Percentiles rank a stretch among this genome's conserved stretches.
phyloP scores from a whole-genome alignment of 805 yeast genomes.

The Kluyveromyces siamensis region DNA sequence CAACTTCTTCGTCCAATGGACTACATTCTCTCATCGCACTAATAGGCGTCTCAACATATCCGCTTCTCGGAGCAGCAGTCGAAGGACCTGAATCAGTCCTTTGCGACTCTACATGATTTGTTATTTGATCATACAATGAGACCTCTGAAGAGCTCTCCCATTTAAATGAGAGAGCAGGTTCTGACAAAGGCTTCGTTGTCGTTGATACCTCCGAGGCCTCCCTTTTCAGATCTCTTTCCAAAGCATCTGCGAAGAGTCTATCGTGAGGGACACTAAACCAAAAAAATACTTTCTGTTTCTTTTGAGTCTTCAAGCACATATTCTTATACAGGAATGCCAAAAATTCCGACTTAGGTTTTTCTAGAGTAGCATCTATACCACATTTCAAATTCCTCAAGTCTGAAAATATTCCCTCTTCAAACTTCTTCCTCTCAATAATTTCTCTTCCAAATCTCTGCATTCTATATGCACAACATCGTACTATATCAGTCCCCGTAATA shows the following conservation, averaged over 20 bases:
- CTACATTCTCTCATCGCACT: background rate
- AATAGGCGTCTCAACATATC: background rate
- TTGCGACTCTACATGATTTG: conserved; percentile 30
- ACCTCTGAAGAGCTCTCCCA: conserved; percentile 41
- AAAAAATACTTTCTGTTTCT: conserved; percentile 92
- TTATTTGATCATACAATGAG: conserved; percentile 47
- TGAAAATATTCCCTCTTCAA: conserved; percentile 92
- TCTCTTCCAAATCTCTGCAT: conserved; percentile 85
- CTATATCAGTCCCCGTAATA: conserved; percentile 94
- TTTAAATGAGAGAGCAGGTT: conserved; percentile 72
- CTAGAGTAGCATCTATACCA: conserved; percentile 80
- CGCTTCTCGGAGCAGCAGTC: background rate
- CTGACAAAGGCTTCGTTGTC: conserved; percentile 62
- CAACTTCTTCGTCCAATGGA: background rate
- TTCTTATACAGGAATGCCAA: conserved; percentile 77
- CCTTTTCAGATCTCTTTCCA: conserved; percentile 83
- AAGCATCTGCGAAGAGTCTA: conserved; percentile 81
- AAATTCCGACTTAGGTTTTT: conserved; percentile 78
- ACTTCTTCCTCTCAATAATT: conserved; percentile 79
- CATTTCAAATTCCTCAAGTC: conserved; percentile 81
- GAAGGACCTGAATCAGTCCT: conserved; percentile 8
- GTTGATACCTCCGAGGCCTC: conserved; percentile 53
- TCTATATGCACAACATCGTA: conserved; percentile 80
- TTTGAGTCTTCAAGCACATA: conserved; percentile 84
- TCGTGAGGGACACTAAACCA: conserved; percentile 97